Percentiles rank a stretch among this genome's conserved stretches.
Evolutionary conservation across 768 basidiomycete species (phyloP).

Genomic region (Russula compacta): DNA sequence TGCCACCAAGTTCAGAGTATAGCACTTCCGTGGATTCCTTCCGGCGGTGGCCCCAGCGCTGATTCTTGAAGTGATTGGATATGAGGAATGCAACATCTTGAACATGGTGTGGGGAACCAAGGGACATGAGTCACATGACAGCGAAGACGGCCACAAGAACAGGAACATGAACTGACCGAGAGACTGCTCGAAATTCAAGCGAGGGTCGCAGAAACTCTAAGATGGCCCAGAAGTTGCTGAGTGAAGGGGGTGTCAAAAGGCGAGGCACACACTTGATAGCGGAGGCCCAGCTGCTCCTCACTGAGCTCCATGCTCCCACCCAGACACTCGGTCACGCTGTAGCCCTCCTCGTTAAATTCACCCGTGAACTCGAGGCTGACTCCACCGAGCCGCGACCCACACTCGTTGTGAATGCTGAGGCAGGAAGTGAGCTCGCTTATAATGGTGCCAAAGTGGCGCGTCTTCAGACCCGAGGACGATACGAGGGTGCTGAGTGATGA

Average conservation of each 20-base stretch:
- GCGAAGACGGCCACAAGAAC: background rate
- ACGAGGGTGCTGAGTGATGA: conserved; percentile 59
- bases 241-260: background rate
- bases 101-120: background rate
- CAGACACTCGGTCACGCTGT: conserved; percentile 85
- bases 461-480: conserved; percentile 75
- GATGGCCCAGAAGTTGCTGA: background rate
- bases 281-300: conserved; percentile 81
- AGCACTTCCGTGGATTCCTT: conserved; percentile 23
- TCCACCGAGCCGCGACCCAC: conserved; percentile 67
- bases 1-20: conserved; percentile 27
- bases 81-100: conserved; percentile 80
- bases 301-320: conserved; percentile 93
- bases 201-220: conserved; percentile 88
- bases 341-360: conserved; percentile 57
- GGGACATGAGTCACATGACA: background rate
- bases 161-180: conserved; percentile 50
- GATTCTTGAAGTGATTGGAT: conserved; percentile 70
- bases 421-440: conserved; percentile 79
- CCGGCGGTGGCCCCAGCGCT: conserved; percentile 30
- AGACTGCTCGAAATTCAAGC: conserved; percentile 89
- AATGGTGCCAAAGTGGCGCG: conserved; percentile 81
- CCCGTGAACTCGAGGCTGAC: conserved; percentile 91
- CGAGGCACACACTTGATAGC: conserved; percentile 61
- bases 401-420: conserved; percentile 67